Conservation (phyloP, 2,329 filamentous ascomycete genomes). For the Gnomoniopsis sp. region DNA sequence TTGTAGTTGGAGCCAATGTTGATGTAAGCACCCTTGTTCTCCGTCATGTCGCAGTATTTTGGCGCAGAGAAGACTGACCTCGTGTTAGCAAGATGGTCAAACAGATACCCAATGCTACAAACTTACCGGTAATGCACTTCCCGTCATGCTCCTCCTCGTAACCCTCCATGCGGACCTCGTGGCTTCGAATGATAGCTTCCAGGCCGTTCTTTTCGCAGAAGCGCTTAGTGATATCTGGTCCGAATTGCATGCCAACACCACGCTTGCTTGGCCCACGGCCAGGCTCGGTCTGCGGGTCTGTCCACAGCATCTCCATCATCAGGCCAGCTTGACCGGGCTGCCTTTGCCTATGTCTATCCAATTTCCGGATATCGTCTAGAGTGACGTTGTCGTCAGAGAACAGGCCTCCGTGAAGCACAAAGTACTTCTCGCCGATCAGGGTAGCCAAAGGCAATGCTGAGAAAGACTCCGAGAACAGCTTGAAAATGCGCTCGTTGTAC, state of each 20-base stretch:
- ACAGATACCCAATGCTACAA: background rate
- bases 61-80: slow-evolving; percentile 85
- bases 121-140: slow-evolving; percentile 83
- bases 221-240: slow-evolving; percentile 89
- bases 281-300: slow-evolving; percentile 81
- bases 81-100: slow-evolving; percentile 24
- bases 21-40: slow-evolving; percentile 98
- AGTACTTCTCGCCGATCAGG: slow-evolving; percentile 83
- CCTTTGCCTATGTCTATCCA: slow-evolving; percentile 84
- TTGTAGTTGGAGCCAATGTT: slow-evolving; percentile 92
- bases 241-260: slow-evolving; percentile 94
- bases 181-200: slow-evolving; percentile 91
- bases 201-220: slow-evolving; percentile 97
- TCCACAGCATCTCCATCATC: slow-evolving; percentile 99
- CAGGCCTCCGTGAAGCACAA: slow-evolving; percentile 89
- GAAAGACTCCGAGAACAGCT: slow-evolving; percentile 97
- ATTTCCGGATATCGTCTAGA: slow-evolving; percentile 88
- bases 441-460: slow-evolving; percentile 90
- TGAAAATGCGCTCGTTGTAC: slow-evolving; percentile 93
- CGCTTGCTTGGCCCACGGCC: slow-evolving; percentile 94
- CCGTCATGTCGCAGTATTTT: slow-evolving; percentile 95
- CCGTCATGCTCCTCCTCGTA: slow-evolving; percentile 98
- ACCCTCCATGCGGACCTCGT: slow-evolving; percentile 98
- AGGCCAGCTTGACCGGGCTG: slow-evolving; percentile 90
- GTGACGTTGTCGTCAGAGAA: slow-evolving; percentile 95